Conservation (phyloP, 148 eudicot genomes). For the Amaranthus cruentus region DNA sequence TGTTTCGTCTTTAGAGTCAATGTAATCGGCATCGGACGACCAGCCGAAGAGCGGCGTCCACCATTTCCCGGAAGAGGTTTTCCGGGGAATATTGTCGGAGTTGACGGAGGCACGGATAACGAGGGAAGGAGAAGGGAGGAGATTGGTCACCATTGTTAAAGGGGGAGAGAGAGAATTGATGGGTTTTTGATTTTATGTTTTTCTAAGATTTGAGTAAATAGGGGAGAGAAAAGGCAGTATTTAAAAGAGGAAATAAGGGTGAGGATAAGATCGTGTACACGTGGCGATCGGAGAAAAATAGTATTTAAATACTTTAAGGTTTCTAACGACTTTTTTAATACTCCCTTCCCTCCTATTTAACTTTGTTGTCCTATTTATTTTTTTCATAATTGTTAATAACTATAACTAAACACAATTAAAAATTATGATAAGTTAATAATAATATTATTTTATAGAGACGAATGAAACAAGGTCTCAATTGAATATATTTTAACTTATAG, state of each 20-base stretch:
- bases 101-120: constrained; percentile 30
- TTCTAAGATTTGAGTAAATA: constrained; percentile 1
- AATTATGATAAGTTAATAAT: too few relatives aligned
- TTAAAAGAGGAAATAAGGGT: too few relatives aligned
- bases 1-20: constrained; percentile 20
- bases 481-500: too few relatives aligned
- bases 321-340: too few relatives aligned
- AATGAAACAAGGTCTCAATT: too few relatives aligned
- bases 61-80: constrained; percentile 41
- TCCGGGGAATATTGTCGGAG: constrained; percentile 22
- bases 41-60: constrained; percentile 70
- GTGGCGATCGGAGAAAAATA: constrained; percentile 22
- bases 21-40: constrained; percentile 63
- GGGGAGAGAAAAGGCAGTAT: not conserved
- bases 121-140: constrained; percentile 30
- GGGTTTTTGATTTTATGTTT: not conserved
- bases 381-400: too few relatives aligned
- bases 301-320: too few relatives aligned
- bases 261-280: constrained; percentile 41
- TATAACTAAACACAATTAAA: too few relatives aligned
- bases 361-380: too few relatives aligned
- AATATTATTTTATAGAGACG: too few relatives aligned
- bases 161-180: not conserved
- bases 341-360: too few relatives aligned
- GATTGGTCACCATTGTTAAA: constrained; percentile 41